phyloP scores from a whole-genome alignment of 176 grass and related monocot genomes.

The Neostapfia colusana region DNA sequence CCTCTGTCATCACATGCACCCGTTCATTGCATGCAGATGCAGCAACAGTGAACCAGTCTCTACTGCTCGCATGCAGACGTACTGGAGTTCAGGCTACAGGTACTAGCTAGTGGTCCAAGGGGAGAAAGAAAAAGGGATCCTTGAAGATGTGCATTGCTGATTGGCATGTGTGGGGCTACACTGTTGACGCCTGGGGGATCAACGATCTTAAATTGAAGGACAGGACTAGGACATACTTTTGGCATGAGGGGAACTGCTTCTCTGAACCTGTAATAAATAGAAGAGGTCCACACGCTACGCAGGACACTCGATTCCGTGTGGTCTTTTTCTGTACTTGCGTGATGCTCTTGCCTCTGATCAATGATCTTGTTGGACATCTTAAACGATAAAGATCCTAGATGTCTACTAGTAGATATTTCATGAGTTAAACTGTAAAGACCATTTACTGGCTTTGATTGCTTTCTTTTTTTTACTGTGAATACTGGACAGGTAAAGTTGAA shows the following conservation, averaged over 20 bases:
- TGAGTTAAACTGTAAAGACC: neutral
- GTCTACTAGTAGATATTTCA: neutral
- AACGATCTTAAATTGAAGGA: neutral
- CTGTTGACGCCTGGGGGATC: neutral
- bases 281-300: neutral
- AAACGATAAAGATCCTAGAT: neutral
- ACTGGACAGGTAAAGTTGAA: neutral
- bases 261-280: neutral
- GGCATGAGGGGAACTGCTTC: neutral
- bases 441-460: neutral
- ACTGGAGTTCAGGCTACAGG: neutral
- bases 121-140: neutral
- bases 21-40: conserved; percentile 20
- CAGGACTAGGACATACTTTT: neutral
- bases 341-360: neutral
- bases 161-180: neutral
- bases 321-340: neutral
- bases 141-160: neutral
- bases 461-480: neutral
- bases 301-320: neutral
- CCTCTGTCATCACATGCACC: conserved; percentile 37
- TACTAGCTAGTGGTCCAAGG: conserved; percentile 21
- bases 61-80: conserved; percentile 1
- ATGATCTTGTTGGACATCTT: neutral
- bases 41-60: neutral